Conservation (phyloP, 768 basidiomycete genomes). For the Mycena polygramma region DNA sequence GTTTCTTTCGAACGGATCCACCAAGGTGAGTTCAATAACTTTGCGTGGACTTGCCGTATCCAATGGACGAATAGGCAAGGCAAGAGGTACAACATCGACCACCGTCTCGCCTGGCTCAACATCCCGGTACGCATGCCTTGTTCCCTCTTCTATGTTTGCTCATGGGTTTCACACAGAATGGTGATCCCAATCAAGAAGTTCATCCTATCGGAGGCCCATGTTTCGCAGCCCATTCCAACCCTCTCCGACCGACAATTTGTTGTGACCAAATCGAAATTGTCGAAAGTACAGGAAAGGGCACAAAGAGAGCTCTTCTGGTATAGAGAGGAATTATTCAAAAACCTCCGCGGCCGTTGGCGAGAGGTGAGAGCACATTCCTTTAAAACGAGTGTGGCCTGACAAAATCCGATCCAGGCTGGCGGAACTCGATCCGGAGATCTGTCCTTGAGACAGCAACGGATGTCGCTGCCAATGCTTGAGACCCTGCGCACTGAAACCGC, state of each 20-base stretch:
- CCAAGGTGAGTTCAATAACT: conserved; percentile 61
- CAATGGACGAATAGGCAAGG: conserved; percentile 49
- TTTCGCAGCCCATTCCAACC: conserved; percentile 83
- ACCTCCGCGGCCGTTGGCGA: conserved; percentile 81
- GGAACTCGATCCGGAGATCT: conserved; percentile 83
- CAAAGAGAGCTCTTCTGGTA: conserved; percentile 97
- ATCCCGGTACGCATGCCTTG: conserved; percentile 67
- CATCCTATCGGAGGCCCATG: conserved; percentile 66
- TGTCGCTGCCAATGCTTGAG: conserved; percentile 86
- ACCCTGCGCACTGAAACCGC: conserved; percentile 78
- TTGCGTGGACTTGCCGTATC: not conserved
- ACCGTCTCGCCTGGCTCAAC: conserved; percentile 92
- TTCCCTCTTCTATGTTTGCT: conserved; percentile 1
- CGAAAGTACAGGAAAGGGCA: conserved; percentile 66
- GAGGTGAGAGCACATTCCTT: conserved; percentile 69
- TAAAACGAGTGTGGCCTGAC: conserved; percentile 3
- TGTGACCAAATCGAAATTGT: conserved; percentile 78
- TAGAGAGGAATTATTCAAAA: conserved; percentile 85
- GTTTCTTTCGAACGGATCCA: conserved; percentile 80
- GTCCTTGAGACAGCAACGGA: conserved; percentile 80
- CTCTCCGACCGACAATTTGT: conserved; percentile 93
- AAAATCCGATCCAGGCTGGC: conserved; percentile 68
- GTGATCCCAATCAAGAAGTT: conserved; percentile 82
- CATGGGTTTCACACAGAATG: conserved; percentile 55
- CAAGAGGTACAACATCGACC: conserved; percentile 59